phyloP scores from a whole-genome alignment of 2,329 filamentous ascomycete species.

The Polychaeton citri region DNA sequence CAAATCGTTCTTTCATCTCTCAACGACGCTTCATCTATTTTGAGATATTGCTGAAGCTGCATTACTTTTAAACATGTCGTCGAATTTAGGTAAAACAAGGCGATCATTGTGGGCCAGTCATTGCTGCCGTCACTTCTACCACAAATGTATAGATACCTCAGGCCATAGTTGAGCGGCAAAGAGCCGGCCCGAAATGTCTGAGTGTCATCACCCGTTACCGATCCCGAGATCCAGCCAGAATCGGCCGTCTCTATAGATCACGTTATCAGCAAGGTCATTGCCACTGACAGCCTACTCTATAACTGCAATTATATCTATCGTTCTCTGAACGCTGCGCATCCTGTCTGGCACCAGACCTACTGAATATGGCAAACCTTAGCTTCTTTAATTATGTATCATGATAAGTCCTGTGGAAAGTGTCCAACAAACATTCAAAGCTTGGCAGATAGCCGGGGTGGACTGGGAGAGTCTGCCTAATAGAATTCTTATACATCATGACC shows the following conservation, averaged over 20 bases:
- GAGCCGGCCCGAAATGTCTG: too few relatives aligned
- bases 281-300: not conserved
- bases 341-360: constrained; percentile 78
- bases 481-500: too few relatives aligned
- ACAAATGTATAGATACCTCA: not conserved
- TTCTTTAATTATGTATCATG: too few relatives aligned
- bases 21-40: not conserved
- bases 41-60: not conserved
- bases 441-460: too few relatives aligned
- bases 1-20: too few relatives aligned
- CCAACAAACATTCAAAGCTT: too few relatives aligned
- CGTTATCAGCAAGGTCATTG: not conserved
- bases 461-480: too few relatives aligned
- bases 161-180: not conserved
- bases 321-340: constrained; percentile 75
- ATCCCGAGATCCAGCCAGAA: not conserved
- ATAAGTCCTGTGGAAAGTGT: too few relatives aligned
- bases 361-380: too few relatives aligned
- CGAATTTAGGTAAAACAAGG: not conserved
- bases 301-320: constrained; percentile 65
- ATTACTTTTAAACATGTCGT: not conserved
- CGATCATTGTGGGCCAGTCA: not conserved
- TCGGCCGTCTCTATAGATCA: not conserved
- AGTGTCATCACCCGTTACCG: too few relatives aligned
- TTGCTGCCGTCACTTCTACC: not conserved